Evolutionary conservation across 1,139 yeast genomes (phyloP), one percentile per base, ranked within the genome.

Genomic region (Blastobotrys aristatus): DNA sequence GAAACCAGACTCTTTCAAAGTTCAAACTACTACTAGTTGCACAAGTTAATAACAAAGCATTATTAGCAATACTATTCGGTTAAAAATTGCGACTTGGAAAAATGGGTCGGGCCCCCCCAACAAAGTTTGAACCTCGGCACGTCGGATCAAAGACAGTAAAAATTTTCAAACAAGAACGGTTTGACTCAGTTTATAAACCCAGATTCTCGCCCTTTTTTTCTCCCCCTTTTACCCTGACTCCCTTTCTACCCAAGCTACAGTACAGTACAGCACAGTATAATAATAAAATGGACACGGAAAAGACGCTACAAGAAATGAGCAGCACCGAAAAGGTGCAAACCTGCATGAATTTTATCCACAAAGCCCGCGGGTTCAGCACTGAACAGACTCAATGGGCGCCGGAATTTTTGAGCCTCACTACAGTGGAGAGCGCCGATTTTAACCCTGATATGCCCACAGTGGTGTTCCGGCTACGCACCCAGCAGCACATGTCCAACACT

Each of bases 401-500:
- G 10, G 27, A 40, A 30, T 40, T 40, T 16, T 7, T n/a, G 3
- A 16, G 20, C 11, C 18, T 30, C 8, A 30, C 30, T 10, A 40
- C 13, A 4, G 41, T 43, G 14, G 46, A 43, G 29, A 2, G 11
- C 18, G 46, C 46, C 21, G 24, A 29, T 16, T 34, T 46, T 31
- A 37, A 46, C 24, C 26, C 40, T 8, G 16, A 26, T 14, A 16
- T 24, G 4, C 40, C 50, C n/a, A 40, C 40, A 11, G 38, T 44
- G 17, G 44, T 33, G 18, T 47, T 49, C 27, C 37, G 40, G n/a
- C 18, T 49, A 27, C 16, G 31, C 16, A 46, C 51, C 18, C 37
- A 43, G n/a, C 17, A 18, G 24, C 39, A 22, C 32, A 47, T 49
- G 50, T 26, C 40, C 13, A 49, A 49, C 42, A 17, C 21, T 20